Percentiles rank a stretch among this genome's conserved stretches.
phyloP scores from a whole-genome alignment of 2,329 filamentous ascomycete genomes.

The Colletotrichum horii region DNA sequence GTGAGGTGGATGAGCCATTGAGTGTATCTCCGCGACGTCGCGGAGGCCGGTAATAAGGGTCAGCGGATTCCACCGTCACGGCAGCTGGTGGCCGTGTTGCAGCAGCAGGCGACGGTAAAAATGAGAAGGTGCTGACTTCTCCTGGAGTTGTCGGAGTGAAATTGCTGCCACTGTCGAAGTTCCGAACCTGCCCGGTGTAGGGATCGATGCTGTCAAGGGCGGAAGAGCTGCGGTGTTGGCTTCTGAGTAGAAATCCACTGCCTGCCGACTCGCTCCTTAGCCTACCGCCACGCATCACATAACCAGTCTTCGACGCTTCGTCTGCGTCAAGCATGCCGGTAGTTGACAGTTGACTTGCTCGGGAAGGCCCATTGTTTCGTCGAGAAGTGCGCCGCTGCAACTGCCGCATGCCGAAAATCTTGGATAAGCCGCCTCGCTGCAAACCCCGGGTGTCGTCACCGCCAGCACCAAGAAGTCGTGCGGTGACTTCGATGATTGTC shows the following conservation, averaged over 20 bases:
- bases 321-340: constrained; percentile 79
- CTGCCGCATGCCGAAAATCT: constrained; percentile 91
- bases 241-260: constrained; percentile 51
- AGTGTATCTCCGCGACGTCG: constrained; percentile 70
- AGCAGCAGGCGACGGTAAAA: constrained; percentile 62
- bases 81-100: constrained; percentile 48
- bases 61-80: constrained; percentile 57
- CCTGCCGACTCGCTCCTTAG: constrained; percentile 66
- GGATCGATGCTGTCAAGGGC: constrained; percentile 57
- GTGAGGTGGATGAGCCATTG: constrained; percentile 37
- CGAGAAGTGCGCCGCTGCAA: constrained; percentile 75
- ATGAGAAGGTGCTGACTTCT: constrained; percentile 75
- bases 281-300: constrained; percentile 57
- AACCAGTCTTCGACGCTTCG: constrained; percentile 67
- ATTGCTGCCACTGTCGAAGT: constrained; percentile 65
- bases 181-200: constrained; percentile 49
- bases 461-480: constrained; percentile 82
- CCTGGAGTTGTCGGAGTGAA: constrained; percentile 77
- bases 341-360: constrained; percentile 83
- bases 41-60: constrained; percentile 90
- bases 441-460: constrained; percentile 74
- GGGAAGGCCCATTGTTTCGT: constrained; percentile 63
- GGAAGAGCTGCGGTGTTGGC: constrained; percentile 58
- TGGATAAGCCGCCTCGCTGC: constrained; percentile 81
- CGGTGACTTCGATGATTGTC: constrained; percentile 87